phyloP scores from a whole-genome alignment of 495 filamentous ascomycete genomes.

The Chaetomium cochliodes region DNA sequence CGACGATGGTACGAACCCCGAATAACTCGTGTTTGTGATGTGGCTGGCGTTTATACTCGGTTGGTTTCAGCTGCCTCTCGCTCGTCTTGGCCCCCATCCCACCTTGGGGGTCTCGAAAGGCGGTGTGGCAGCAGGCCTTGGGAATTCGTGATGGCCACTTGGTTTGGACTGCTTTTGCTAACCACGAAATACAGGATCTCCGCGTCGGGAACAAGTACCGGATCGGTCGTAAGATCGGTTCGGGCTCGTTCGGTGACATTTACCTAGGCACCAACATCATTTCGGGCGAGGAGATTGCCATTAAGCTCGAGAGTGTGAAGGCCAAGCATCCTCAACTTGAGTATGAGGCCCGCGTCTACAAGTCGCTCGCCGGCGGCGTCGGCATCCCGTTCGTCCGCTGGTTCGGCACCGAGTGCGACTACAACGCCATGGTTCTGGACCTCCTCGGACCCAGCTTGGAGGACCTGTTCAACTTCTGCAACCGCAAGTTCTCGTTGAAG shows the following conservation, averaged over 20 bases:
- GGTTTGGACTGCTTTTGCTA: neutral
- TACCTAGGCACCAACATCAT: slow-evolving; percentile 99
- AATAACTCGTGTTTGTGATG: neutral
- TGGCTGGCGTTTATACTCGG: neutral
- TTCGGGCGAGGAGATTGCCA: slow-evolving; percentile 98
- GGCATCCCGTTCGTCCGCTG: slow-evolving; percentile 99
- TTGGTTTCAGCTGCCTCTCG: neutral
- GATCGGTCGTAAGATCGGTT: slow-evolving; percentile 99
- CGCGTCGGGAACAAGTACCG: slow-evolving; percentile 99
- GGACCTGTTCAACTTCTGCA: slow-evolving; percentile 99
- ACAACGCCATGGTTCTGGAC: slow-evolving; percentile 99
- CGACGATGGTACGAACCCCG: slow-evolving; percentile 49
- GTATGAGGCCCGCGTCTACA: slow-evolving; percentile 99
- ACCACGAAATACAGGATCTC: slow-evolving; percentile 71
- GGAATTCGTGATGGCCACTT: neutral
- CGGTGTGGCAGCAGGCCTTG: slow-evolving; percentile 8
- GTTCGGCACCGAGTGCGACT: slow-evolving; percentile 99
- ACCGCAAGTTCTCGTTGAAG: slow-evolving; percentile 99
- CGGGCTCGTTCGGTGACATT: slow-evolving; percentile 97
- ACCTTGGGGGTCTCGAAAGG: neutral
- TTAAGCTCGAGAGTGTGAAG: slow-evolving; percentile 99
- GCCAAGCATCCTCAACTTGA: slow-evolving; percentile 99
- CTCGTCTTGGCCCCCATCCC: neutral
- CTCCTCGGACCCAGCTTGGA: slow-evolving; percentile 96
- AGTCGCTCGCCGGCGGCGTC: slow-evolving; percentile 96